Base-by-base conservation (phyloP, 768 basidiomycete genomes). In the Lentinula guzmanii region DNA sequence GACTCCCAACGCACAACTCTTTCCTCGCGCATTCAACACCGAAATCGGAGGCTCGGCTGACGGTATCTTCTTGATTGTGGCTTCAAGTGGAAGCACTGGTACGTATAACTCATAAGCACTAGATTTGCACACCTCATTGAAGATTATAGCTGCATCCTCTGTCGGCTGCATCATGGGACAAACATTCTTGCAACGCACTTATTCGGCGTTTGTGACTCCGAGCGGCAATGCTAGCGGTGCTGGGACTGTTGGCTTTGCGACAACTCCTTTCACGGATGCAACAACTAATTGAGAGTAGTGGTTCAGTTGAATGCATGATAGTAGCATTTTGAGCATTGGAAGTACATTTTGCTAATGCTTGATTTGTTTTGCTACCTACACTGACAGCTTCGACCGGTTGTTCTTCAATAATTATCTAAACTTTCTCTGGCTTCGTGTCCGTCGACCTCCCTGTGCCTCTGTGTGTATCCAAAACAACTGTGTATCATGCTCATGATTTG, bases 201-300 rank as follows among this genome's bases (percentile, higher is more conserved):
- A 87, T 74, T 76, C 82, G 37, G 85, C 86, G 41, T 88, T 74
- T 67, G 86, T 89, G 67, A 84, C 85, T 50, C 69, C 76, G 50
- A 82, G 84, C 21, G 37, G 37, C 10, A 9, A 53, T 34, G 4
- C 37, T 34, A 4, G 13, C n/a, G 46, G 16, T 2, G 18, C 33
- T 34, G 34, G 37, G 2, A 54, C n/a, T 21, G 35, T 54, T 11
- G 53, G 53, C 15, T 58, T 58, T 33, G 24, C 24, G 10, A 35
- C 39, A 15, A 58, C 56, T 24, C 21, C 21, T 45, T 28, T 58
- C 41, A 58, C 56, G 5, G 42, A 58, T 18, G 56, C 56, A 2
- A 58, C 39, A 15, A 58, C 56, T 3, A 58, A 58, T 34, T 58
- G 53, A 54, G 28, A 28, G 28, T 28, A 28, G 28, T 28, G 28